Conservation (phyloP, 2,329 filamentous ascomycete species). For the Epichloe typhina region DNA sequence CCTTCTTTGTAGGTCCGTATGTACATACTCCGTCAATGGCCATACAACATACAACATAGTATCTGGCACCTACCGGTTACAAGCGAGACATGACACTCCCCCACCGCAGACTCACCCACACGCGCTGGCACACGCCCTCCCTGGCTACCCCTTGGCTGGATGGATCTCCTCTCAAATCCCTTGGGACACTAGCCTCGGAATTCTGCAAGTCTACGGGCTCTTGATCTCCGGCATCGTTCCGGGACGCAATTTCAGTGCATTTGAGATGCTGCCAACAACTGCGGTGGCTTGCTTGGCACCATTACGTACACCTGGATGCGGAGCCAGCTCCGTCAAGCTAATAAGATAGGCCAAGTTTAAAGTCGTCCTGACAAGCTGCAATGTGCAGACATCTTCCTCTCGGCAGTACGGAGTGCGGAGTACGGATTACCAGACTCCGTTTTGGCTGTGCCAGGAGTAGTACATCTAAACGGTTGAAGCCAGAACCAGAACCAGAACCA, state of each 20-base stretch:
- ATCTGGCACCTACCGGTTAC: slow-evolving; percentile 7
- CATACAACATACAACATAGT: no score
- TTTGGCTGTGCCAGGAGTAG: slow-evolving; percentile 12
- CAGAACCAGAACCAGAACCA: slow-evolving; percentile 3
- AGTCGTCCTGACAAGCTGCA: background rate
- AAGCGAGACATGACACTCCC: slow-evolving; percentile 11
- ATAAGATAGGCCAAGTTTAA: background rate
- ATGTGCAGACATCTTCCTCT: slow-evolving; percentile 12
- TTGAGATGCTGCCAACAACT: background rate
- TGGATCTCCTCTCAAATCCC: background rate
- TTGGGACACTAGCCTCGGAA: slow-evolving; percentile 8
- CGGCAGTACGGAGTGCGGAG: background rate
- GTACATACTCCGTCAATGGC: background rate
- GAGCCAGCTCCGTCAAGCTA: background rate
- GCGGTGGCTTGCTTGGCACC: background rate
- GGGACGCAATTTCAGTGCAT: background rate
- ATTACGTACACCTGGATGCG: background rate
- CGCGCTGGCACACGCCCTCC: slow-evolving; percentile 5
- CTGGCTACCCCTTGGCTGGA: background rate
- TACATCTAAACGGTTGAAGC: slow-evolving; percentile 5
- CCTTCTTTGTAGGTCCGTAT: no score
- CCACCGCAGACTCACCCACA: slow-evolving; percentile 1
- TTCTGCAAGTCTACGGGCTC: no score
- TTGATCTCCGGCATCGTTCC: background rate
- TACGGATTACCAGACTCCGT: no score